Evolutionary conservation across 2,329 filamentous ascomycete genomes (phyloP), one percentile per base, ranked within the genome.

Genomic region (Hymenoscyphus salicellus): DNA sequence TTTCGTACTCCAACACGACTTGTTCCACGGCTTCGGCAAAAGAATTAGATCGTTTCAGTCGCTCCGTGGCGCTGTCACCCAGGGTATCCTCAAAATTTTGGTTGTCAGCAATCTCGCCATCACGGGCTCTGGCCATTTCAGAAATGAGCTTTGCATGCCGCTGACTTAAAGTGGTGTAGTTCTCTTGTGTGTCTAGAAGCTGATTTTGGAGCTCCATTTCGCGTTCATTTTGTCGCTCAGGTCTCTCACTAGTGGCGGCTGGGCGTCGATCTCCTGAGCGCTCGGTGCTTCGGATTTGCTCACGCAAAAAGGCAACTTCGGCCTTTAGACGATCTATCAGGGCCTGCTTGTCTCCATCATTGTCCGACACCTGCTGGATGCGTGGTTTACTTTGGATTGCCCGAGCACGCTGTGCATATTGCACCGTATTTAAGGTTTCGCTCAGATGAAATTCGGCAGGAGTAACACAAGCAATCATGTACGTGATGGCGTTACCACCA

Each of bases 381-480:
- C 93, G 89, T 7, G 95, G 96, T 77, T 97, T 98, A 79, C 92
- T 97, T 80, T 99, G 95, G 66, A 99, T 99, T 1, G 93, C 93
- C 69, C 95, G 89, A 68, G 95, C 96, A 69, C 95, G 87, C 79
- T 98, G 95, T 6, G 95, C 95, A 78, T 99, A 99, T 77, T 97
- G 91, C 26, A 99, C 92, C 0, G 95, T 99, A 77, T 99, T 99
- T 64, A 99, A 82, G 0, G 96, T 98, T 79, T 99, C 95, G 79
- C 93, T 98, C 55, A 99, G 82, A 76, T 99, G 95, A 75, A 99
- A 99, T 76, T 97, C 93, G 16, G 94, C 92, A 0, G 93, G 94
- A 0, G 94, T 99, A 33, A 99, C 93, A 78, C 95, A 99, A 8
- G 95, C 95, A 79, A 99, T 95, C 95, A 99, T 98, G 79, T 98